Percentiles rank a stretch among this genome's conserved stretches.
These are phyloP conservation scores for Solanum chiquidenum DNA, from an alignment of 257 asterid genomes.

Conservation along the genomic window DNA sequence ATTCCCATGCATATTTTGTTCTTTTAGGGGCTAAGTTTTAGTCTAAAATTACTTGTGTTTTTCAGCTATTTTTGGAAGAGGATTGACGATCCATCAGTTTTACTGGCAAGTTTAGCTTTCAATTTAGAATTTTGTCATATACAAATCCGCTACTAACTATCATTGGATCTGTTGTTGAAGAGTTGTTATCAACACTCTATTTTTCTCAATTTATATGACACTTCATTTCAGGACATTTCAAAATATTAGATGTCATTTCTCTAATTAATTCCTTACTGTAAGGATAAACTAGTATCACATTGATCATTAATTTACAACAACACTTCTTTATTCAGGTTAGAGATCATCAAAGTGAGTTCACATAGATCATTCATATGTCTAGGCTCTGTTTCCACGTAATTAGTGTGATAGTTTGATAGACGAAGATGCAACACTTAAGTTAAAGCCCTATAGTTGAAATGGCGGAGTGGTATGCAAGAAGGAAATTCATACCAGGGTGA, in stretches of 20 bases:
- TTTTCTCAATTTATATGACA: not conserved
- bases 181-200: not conserved
- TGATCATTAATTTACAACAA: not conserved
- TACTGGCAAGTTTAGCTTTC: not conserved
- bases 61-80: too few species aligned
- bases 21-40: too few species aligned
- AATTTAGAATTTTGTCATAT: not conserved
- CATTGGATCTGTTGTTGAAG: not conserved
- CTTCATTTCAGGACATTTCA: not conserved
- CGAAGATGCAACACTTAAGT: not conserved
- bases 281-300: not conserved
- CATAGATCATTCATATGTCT: too few species aligned
- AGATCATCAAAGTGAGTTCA: not conserved
- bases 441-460: not conserved
- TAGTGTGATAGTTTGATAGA: not conserved
- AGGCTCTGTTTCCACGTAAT: not conserved
- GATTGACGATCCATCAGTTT: too few species aligned
- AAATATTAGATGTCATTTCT: not conserved
- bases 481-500: not conserved
- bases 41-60: too few species aligned
- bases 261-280: not conserved
- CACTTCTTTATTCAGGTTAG: not conserved
- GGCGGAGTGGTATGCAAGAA: not conserved
- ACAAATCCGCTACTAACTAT: not conserved
- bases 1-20: too few species aligned